Base-by-base conservation (phyloP, 2,329 filamentous ascomycete genomes). In the Didymella keratinophila region DNA sequence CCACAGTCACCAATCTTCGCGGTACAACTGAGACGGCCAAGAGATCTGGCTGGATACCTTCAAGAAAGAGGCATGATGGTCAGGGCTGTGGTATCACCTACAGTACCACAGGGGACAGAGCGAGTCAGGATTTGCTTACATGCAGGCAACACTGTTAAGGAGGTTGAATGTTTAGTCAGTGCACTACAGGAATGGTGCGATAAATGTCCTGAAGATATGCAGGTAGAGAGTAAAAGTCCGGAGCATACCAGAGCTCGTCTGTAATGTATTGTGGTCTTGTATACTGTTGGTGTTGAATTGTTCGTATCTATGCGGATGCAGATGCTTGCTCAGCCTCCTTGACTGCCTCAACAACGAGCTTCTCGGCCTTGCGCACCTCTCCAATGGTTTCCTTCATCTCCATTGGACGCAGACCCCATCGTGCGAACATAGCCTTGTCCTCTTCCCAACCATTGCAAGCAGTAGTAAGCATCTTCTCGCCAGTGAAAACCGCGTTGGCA, bases 391-490 rank as follows among this genome's bases (percentile, higher is more conserved):
- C 73, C 28, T 76, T 65, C 58, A 69, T 72, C 56, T 71, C 70
- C 92, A 97, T 96, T 1, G 92, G 90, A 71, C 86, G 83, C 58
- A 95, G 79, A 0, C 93, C 93, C 90, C 92, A 96, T 50, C 87
- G 84, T 2, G 88, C 85, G 79, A 97, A 96, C 87, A 96, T 91
- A 41, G 81, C 87, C 62, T 86, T 88, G 71, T 97, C 93, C 78
- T 96, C 91, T 62, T 95, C 92, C 91, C 91, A 97, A 28, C 92
- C 91, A 67, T 92, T 93, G 74, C 92, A 96, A 56, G 93, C 91
- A 0, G 93, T 97, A 4, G 93, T 97, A 78, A 96, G 77, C 93
- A 97, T 96, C 83, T 94, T 96, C 81, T 97, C 93, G 9, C 93
- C 93, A 0, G 93, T 97, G 74, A 97, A 97, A 32, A 97, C 89